These are phyloP conservation scores for Colletotrichum costaricense DNA, from an alignment of 2,329 filamentous ascomycete genomes.

Conservation along the genomic window DNA sequence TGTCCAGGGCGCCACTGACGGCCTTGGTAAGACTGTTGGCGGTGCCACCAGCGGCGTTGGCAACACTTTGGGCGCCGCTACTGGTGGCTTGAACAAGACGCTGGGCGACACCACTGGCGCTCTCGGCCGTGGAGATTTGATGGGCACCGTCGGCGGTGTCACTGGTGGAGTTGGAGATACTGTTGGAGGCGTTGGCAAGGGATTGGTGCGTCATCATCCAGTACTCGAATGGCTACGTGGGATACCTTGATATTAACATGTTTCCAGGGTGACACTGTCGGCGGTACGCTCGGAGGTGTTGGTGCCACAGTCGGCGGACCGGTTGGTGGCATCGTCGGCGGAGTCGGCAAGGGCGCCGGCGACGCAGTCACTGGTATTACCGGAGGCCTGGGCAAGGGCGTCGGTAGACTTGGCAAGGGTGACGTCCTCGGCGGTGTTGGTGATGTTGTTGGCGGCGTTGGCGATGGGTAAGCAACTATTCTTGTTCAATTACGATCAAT, in stretches of 20 bases:
- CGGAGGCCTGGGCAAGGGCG: constrained; percentile 23
- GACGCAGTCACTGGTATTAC: constrained; percentile 32
- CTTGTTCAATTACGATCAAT: not conserved
- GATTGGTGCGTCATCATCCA: constrained; percentile 12
- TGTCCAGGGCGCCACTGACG: not conserved
- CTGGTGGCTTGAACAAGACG: constrained; percentile 18
- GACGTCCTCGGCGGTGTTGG: constrained; percentile 26
- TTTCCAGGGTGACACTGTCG: constrained; percentile 25
- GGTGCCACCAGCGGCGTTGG: constrained; percentile 21
- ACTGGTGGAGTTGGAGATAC: constrained; percentile 26
- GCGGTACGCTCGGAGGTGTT: constrained; percentile 28
- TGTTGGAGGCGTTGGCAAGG: constrained; percentile 31
- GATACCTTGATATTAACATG: not conserved
- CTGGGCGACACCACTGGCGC: constrained; percentile 26
- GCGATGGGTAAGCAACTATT: constrained; percentile 17
- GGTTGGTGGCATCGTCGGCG: constrained; percentile 27
- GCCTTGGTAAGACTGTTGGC: constrained; percentile 18
- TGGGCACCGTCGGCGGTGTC: constrained; percentile 25
- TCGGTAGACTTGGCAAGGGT: constrained; percentile 26
- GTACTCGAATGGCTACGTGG: not conserved
- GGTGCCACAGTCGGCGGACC: constrained; percentile 31
- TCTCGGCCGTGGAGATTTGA: constrained; percentile 20
- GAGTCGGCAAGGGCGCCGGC: constrained; percentile 26
- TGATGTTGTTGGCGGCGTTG: constrained; percentile 29
- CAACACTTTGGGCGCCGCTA: constrained; percentile 27